Evolutionary conservation across 2,329 filamentous ascomycete genomes (phyloP).

Genomic region (Orbilia oligospora): DNA sequence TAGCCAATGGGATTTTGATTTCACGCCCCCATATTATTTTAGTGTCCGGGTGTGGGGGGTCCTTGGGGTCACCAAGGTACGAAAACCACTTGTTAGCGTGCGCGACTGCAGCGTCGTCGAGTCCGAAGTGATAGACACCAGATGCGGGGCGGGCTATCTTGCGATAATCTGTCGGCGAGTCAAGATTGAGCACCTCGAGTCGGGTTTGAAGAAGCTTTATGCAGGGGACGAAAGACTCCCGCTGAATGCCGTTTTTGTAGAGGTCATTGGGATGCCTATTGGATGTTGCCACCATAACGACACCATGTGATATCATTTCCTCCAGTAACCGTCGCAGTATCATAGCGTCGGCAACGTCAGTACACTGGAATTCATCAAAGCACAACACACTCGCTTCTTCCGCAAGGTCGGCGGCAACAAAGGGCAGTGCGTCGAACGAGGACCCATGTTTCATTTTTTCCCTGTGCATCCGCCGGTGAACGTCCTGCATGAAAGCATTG

Average conservation of each 20-base stretch:
- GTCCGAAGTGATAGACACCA: slow-evolving; percentile 91
- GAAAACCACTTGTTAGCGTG: slow-evolving; percentile 97
- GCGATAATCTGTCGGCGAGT: slow-evolving; percentile 95
- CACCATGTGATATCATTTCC: slow-evolving; percentile 93
- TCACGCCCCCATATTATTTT: slow-evolving; percentile 94
- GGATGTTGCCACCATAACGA: slow-evolving; percentile 93
- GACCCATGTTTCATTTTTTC: slow-evolving; percentile 91
- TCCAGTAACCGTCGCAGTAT: slow-evolving; percentile 90
- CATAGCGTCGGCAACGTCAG: slow-evolving; percentile 94
- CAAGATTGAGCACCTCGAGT: slow-evolving; percentile 91
- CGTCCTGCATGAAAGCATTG: slow-evolving; percentile 98
- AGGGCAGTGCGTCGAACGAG: slow-evolving; percentile 90
- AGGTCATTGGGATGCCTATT: slow-evolving; percentile 97
- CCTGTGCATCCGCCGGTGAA: slow-evolving; percentile 98
- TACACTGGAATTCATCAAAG: slow-evolving; percentile 99
- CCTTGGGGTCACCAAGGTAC: slow-evolving; percentile 87
- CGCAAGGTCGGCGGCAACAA: slow-evolving; percentile 94
- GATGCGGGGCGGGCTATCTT: slow-evolving; percentile 94
- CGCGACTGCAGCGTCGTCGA: slow-evolving; percentile 80
- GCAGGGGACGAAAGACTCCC: slow-evolving; percentile 93
- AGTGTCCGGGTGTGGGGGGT: slow-evolving; percentile 81
- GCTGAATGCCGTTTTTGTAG: slow-evolving; percentile 98
- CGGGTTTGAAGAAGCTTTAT: slow-evolving; percentile 90
- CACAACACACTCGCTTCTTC: slow-evolving; percentile 84
- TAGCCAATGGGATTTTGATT: slow-evolving; percentile 87